Conservation (phyloP, 164 flowering plant genomes). For the Amborella trichopoda region DNA sequence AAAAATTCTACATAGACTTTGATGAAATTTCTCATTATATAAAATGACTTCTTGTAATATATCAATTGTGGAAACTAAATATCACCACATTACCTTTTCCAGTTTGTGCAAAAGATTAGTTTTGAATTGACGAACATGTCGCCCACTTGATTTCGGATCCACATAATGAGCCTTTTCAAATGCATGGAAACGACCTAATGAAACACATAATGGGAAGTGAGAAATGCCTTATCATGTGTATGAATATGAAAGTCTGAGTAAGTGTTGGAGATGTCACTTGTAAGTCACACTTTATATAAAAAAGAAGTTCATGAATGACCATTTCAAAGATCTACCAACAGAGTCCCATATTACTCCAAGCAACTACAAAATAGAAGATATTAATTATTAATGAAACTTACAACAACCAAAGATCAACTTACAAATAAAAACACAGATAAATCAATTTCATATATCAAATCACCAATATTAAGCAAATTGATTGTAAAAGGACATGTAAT, state of each 20-base stretch:
- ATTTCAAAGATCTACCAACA: too few relatives aligned
- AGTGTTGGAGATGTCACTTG: background rate
- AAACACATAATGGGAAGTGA: too few relatives aligned
- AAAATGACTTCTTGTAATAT: too few relatives aligned
- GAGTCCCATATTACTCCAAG: too few relatives aligned
- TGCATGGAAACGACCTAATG: constrained; percentile 91
- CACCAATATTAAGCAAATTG: background rate
- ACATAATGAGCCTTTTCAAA: constrained; percentile 76
- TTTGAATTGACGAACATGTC: constrained; percentile 93
- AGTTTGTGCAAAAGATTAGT: constrained; percentile 72
- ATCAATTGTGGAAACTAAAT: too few relatives aligned
- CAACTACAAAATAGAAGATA: background rate
- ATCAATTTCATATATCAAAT: background rate
- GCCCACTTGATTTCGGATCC: constrained; percentile 77
- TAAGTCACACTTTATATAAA: background rate
- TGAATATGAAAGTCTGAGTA: background rate
- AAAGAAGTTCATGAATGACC: too few relatives aligned
- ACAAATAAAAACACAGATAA: background rate
- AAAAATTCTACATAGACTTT: too few relatives aligned
- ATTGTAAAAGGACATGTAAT: too few relatives aligned
- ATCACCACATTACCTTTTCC: constrained; percentile 71
- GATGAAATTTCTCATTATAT: too few relatives aligned
- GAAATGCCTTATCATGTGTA: background rate
- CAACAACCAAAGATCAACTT: background rate
- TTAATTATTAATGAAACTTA: background rate